phyloP scores from a whole-genome alignment of 495 filamentous ascomycete genomes.

The Tuber aestivum region DNA sequence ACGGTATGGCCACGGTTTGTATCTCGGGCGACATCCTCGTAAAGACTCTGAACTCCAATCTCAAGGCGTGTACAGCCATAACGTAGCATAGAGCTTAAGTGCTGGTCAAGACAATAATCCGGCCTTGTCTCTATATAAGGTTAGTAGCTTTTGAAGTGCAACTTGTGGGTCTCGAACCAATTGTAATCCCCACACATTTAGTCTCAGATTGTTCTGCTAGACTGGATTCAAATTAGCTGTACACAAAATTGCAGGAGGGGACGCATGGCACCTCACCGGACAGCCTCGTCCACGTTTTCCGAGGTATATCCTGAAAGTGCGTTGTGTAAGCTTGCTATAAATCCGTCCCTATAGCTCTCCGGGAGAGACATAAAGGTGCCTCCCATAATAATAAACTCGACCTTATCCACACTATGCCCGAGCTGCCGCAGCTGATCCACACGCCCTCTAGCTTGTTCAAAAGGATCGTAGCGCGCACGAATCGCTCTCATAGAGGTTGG shows the following conservation, averaged over 20 bases:
- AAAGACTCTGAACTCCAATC: conserved; percentile 90
- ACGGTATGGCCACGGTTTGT: conserved; percentile 97
- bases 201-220: conserved; percentile 42
- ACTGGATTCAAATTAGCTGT: conserved; percentile 63
- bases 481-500: conserved; percentile 98
- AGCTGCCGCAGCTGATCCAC: conserved; percentile 94
- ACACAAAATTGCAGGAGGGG: background rate
- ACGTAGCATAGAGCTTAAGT: conserved; percentile 86
- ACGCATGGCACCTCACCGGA: conserved; percentile 58
- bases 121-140: conserved; percentile 66
- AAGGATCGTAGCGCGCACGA: conserved; percentile 92
- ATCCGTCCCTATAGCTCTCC: conserved; percentile 78
- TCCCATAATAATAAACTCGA: conserved; percentile 99
- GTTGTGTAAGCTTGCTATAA: conserved; percentile 94
- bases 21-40: conserved; percentile 96
- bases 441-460: conserved; percentile 90
- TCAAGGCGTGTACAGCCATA: conserved; percentile 95
- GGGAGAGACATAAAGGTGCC: conserved; percentile 97
- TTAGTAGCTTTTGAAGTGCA: conserved; percentile 6
- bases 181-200: conserved; percentile 97
- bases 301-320: conserved; percentile 89
- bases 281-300: conserved; percentile 88
- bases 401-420: conserved; percentile 95
- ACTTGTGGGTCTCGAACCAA: conserved; percentile 43
- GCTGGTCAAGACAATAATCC: conserved; percentile 89